Percentiles rank a stretch among this genome's conserved stretches.
Evolutionary conservation across 345 rosid species (phyloP).

Genomic region (Eucalyptus dawsonii): DNA sequence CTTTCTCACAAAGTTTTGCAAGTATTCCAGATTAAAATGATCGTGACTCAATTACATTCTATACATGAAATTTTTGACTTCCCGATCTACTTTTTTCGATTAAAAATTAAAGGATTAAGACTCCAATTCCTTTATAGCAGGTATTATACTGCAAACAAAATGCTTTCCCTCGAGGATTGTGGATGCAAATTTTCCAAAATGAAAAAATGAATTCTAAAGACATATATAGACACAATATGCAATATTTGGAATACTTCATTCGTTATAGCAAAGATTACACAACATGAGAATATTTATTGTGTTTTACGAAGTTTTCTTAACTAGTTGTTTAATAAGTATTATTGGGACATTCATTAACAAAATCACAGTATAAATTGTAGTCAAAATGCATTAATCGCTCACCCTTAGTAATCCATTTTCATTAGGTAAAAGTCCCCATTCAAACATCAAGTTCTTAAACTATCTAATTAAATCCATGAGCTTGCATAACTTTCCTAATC

Average conservation of each 20-base stretch:
- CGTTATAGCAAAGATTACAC: background rate
- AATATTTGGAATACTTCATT: background rate
- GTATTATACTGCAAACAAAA: background rate
- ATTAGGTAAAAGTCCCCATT: background rate
- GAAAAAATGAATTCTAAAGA: background rate
- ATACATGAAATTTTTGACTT: background rate
- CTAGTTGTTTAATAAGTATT: background rate
- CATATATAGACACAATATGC: background rate
- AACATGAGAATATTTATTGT: background rate
- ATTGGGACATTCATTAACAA: background rate
- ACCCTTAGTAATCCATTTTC: background rate
- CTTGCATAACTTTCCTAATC: background rate
- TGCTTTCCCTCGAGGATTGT: background rate
- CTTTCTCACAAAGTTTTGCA: background rate
- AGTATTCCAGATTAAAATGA: background rate
- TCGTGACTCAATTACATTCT: background rate
- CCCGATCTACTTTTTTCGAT: background rate
- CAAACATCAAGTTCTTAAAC: background rate
- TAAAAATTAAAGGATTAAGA: background rate
- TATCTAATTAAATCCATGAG: background rate
- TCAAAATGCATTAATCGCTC: too few species aligned
- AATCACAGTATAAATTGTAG: background rate
- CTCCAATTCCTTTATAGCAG: background rate
- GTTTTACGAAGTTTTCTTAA: background rate
- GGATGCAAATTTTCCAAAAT: background rate